Percentiles rank a stretch among this genome's conserved stretches.
These are phyloP conservation scores for Halenospora varia DNA, from an alignment of 495 filamentous ascomycete species.

Conservation along the genomic window DNA sequence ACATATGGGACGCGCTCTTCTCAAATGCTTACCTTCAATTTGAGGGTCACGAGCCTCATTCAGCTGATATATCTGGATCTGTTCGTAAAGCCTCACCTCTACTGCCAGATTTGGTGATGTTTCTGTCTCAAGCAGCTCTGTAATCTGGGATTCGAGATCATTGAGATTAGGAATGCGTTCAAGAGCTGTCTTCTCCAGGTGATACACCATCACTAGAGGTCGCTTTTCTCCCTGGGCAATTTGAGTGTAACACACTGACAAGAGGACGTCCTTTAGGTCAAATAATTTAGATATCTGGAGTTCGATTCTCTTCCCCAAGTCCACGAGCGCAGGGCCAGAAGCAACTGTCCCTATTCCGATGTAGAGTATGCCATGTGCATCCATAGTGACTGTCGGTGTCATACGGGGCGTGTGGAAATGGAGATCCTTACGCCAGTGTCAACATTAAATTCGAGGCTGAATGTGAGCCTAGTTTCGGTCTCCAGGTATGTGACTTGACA, in stretches of 20 bases:
- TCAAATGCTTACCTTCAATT: neutral
- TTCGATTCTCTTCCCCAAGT: neutral
- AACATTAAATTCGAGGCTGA: neutral
- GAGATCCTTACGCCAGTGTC: neutral
- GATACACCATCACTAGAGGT: neutral
- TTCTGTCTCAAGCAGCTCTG: neutral
- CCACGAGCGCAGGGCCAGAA: neutral
- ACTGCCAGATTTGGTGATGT: neutral
- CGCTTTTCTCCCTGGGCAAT: neutral
- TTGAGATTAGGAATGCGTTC: neutral
- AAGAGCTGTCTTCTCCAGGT: neutral
- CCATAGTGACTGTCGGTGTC: neutral
- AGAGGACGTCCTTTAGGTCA: neutral
- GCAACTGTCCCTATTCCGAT: neutral
- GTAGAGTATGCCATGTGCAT: neutral
- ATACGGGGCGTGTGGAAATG: neutral
- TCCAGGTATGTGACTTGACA: neutral
- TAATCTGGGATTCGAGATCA: neutral
- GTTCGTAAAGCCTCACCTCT: neutral
- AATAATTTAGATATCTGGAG: neutral
- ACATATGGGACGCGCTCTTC: neutral
- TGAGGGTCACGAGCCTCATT: neutral
- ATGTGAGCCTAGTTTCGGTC: neutral
- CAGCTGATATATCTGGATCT: neutral
- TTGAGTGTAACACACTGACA: neutral